Conservation (phyloP, 495 filamentous ascomycete genomes). For the Penicillium paxilli region DNA sequence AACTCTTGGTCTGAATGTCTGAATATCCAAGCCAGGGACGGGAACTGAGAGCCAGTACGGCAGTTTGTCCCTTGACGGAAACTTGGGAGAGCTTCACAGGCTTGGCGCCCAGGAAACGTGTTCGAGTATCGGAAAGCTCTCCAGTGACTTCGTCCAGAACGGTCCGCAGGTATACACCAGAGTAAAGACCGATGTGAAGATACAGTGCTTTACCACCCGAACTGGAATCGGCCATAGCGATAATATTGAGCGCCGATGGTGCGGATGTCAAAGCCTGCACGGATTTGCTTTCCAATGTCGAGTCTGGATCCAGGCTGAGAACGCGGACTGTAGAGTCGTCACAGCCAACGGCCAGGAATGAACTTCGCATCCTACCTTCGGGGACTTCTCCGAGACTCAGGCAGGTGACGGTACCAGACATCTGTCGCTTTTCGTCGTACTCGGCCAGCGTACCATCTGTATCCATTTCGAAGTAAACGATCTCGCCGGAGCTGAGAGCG, state of each 20-base stretch:
- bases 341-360: constrained; percentile 92
- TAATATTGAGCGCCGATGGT: constrained; percentile 87
- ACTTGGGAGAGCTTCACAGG: constrained; percentile 85
- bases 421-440: constrained; percentile 92
- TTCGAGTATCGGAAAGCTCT: constrained; percentile 89
- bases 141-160: constrained; percentile 93
- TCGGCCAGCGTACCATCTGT: constrained; percentile 86
- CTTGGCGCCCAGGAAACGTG: constrained; percentile 88
- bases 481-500: constrained; percentile 90
- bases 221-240: constrained; percentile 89
- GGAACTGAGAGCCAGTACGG: constrained; percentile 88
- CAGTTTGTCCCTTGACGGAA: constrained; percentile 76
- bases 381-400: constrained; percentile 93
- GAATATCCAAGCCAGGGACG: constrained; percentile 93
- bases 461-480: constrained; percentile 98
- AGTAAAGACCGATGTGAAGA: constrained; percentile 92
- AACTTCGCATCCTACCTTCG: constrained; percentile 79
- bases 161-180: constrained; percentile 91
- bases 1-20: constrained; percentile 75
- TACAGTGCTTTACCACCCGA: constrained; percentile 78
- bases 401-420: constrained; percentile 93
- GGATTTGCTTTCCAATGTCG: constrained; percentile 85
- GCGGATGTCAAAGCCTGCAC: constrained; percentile 90
- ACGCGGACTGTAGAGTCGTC: constrained; percentile 96
- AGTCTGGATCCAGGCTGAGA: constrained; percentile 84